phyloP scores from a whole-genome alignment of 148 eudicot genomes.

The Rhododendron williamsianum region DNA sequence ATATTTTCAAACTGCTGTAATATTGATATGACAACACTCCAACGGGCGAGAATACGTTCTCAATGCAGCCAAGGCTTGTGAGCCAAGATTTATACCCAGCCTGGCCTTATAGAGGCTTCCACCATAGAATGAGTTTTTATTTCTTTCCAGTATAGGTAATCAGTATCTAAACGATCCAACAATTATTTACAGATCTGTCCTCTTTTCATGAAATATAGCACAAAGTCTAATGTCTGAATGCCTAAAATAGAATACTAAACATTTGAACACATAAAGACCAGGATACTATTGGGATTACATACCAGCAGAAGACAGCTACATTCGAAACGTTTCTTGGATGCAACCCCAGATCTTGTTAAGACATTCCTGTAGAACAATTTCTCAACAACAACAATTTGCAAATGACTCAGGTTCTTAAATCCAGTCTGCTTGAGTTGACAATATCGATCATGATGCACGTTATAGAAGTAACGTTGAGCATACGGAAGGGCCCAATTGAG shows the following conservation, averaged over 20 bases:
- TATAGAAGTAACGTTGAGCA: constrained; percentile 79
- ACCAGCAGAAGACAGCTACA: constrained; percentile 88
- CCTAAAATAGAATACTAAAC: background rate
- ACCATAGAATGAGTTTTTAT: background rate
- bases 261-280: background rate
- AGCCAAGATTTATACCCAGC: background rate
- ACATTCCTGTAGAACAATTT: constrained; percentile 66
- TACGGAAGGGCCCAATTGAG: constrained; percentile 85
- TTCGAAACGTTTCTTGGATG: constrained; percentile 53
- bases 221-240: background rate
- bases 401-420: constrained; percentile 30
- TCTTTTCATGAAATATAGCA: background rate
- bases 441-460: constrained; percentile 56
- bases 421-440: constrained; percentile 57
- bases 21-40: background rate
- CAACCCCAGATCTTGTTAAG: constrained; percentile 42
- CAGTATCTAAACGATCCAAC: background rate
- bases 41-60: background rate
- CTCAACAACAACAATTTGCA: constrained; percentile 65
- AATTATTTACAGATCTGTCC: background rate
- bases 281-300: constrained; percentile 12
- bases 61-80: background rate
- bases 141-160: background rate
- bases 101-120: background rate
- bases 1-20: background rate